Conservation (phyloP, 768 basidiomycete genomes). For the Amanita pseudoporphyria region DNA sequence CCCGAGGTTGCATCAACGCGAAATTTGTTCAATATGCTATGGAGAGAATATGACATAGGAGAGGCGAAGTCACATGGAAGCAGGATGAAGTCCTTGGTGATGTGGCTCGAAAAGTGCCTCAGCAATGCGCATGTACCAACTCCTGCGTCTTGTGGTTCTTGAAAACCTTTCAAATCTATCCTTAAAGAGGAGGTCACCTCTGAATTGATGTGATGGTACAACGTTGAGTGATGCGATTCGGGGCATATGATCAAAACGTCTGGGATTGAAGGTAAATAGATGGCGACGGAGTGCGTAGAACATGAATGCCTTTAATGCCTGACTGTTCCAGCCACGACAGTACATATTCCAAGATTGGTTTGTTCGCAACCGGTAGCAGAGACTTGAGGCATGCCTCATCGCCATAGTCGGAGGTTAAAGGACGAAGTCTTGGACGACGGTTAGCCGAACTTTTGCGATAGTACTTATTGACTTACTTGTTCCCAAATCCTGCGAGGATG, state of each 20-base stretch:
- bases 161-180: slow-evolving; percentile 74
- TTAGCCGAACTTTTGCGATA: too few species aligned
- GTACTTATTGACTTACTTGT: slow-evolving; percentile 47
- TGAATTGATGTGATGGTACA: slow-evolving; percentile 82
- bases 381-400: slow-evolving; percentile 83
- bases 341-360: slow-evolving; percentile 76
- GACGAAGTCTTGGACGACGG: slow-evolving; percentile 43
- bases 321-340: slow-evolving; percentile 84
- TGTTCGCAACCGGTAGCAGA: slow-evolving; percentile 79
- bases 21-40: slow-evolving; percentile 69
- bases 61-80: slow-evolving; percentile 90
- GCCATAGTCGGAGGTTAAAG: slow-evolving; percentile 69
- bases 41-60: slow-evolving; percentile 61
- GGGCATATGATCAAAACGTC: slow-evolving; percentile 88
- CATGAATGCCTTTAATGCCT: slow-evolving; percentile 64
- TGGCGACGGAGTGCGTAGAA: slow-evolving; percentile 4
- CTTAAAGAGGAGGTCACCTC: slow-evolving; percentile 58
- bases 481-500: slow-evolving; percentile 87
- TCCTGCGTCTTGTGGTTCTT: slow-evolving; percentile 56
- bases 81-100: slow-evolving; percentile 79
- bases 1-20: slow-evolving; percentile 59
- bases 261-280: slow-evolving; percentile 20
- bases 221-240: slow-evolving; percentile 56
- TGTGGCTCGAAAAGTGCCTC: slow-evolving; percentile 65
- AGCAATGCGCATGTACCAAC: slow-evolving; percentile 70